Conservation (phyloP, 2,329 filamentous ascomycete genomes). For the Blastomyces parvus region DNA sequence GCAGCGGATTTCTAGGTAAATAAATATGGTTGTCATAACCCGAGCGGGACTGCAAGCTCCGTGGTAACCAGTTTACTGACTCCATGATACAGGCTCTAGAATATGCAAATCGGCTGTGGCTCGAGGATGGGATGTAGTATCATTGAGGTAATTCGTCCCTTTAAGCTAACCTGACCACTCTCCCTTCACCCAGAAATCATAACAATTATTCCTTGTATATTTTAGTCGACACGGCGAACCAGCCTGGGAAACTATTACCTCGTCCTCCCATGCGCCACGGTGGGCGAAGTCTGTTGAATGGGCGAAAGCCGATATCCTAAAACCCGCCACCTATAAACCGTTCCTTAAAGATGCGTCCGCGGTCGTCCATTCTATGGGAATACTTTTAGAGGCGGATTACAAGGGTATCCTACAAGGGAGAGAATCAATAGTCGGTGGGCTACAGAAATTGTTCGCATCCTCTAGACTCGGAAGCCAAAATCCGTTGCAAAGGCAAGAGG, state of each 20-base stretch:
- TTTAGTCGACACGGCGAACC: constrained; percentile 80
- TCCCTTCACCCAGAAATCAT: background rate
- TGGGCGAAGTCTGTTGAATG: constrained; percentile 80
- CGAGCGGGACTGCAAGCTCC: background rate
- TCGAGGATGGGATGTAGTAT: constrained; percentile 84
- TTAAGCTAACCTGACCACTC: background rate
- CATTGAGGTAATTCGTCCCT: constrained; percentile 62
- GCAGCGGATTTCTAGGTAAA: constrained; percentile 77
- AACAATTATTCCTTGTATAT: background rate
- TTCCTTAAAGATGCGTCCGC: constrained; percentile 69
- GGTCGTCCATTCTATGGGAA: constrained; percentile 92
- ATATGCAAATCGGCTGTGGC: constrained; percentile 86
- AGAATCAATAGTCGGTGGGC: constrained; percentile 68
- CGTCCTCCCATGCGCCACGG: constrained; percentile 57
- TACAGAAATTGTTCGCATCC: constrained; percentile 67
- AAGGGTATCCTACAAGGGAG: constrained; percentile 79
- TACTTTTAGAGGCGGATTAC: constrained; percentile 94
- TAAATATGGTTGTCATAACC: constrained; percentile 25
- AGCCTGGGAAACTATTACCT: constrained; percentile 70
- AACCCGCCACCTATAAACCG: constrained; percentile 66
- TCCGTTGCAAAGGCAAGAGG: constrained; percentile 54
- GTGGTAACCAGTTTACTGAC: background rate
- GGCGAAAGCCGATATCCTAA: constrained; percentile 80
- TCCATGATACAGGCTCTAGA: constrained; percentile 46
- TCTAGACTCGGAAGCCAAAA: constrained; percentile 55